Evolutionary conservation across 176 grass and related monocot genomes (phyloP), one percentile per base, ranked within the genome.

Genomic region (Oryza meridionalis): DNA sequence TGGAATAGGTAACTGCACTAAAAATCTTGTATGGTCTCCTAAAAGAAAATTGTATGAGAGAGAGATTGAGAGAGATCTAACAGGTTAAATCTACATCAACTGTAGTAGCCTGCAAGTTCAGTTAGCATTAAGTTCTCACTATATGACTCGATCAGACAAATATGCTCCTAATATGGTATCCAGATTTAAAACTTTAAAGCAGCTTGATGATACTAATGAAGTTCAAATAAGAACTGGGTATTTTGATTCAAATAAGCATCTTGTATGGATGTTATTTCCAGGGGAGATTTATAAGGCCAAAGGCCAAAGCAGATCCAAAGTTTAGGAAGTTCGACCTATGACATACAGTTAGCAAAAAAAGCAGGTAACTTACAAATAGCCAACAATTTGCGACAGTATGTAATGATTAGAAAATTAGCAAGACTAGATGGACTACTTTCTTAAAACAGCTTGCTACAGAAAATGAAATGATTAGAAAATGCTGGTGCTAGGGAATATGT

Each of bases 341-440:
- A 43, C 42, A 9, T 9, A 10, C 4, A 22, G 58, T 62, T 24
- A 62, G n/a, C 19, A 9, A n/a, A 62, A 62, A 22, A 24, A 21
- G 16, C 1, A 62, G 21, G 7, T 62, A 62, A 62, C 21, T 61
- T 61, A 61, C n/a, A 10, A 9, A 62, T 11, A 62, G 21, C n/a
- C 0, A 62, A 24, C n/a, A 62, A 24, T 62, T 62, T 62, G 58
- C n/a, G 2, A 62, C 21, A 62, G n/a, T 62, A 11, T 62, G 9
- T 62, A 62, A 62, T 62, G 58, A 62, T 24, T 62, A 62, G 6
- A 58, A 55, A 58, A 72, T 37, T 84, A 67, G 75, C 26, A 67
- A 79, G 35, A 67, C 22, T 88, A 73, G 46, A 66, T 84, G 24
- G 4, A 68, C 33, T 46, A 26, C 68, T 35, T 64, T 71, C 31